Evolutionary conservation across 768 basidiomycete species (phyloP).

Genomic region (Boletus rubescentipes): DNA sequence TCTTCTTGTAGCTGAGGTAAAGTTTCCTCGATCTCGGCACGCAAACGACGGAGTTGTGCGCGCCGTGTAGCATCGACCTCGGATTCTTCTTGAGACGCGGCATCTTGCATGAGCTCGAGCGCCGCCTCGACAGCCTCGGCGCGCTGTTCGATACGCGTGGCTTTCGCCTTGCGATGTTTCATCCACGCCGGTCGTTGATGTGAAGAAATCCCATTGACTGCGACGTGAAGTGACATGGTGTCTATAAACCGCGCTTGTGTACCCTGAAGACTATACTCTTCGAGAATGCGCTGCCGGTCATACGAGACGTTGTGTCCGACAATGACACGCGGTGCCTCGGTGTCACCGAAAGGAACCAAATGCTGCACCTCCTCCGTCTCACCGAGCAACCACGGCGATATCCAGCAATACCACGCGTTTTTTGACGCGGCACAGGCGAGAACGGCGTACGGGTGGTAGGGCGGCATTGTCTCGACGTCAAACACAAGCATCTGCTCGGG

Average conservation of each 20-base stretch:
- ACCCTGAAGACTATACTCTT: slow-evolving; percentile 74
- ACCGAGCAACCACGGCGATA: slow-evolving; percentile 88
- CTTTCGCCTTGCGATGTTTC: slow-evolving; percentile 74
- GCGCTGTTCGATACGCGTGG: slow-evolving; percentile 50
- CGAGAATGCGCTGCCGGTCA: slow-evolving; percentile 77
- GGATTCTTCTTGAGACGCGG: slow-evolving; percentile 32
- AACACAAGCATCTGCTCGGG: slow-evolving; percentile 79
- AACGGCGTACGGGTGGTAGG: slow-evolving; percentile 76
- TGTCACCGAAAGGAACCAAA: slow-evolving; percentile 70
- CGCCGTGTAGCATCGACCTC: slow-evolving; percentile 41
- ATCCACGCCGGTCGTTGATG: slow-evolving; percentile 94
- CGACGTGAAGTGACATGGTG: slow-evolving; percentile 93
- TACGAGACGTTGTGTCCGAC: slow-evolving; percentile 97
- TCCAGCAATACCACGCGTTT: slow-evolving; percentile 93
- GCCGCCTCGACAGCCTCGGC: slow-evolving; percentile 65
- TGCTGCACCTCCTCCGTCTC: slow-evolving; percentile 57
- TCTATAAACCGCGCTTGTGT: slow-evolving; percentile 84
- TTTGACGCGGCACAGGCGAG: slow-evolving; percentile 86
- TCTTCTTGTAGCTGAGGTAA: slow-evolving; percentile 37
- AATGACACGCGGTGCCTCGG: slow-evolving; percentile 56
- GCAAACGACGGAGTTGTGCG: slow-evolving; percentile 40
- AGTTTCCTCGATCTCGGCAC: slow-evolving; percentile 40
- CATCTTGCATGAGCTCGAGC: slow-evolving; percentile 49
- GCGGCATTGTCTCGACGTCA: slow-evolving; percentile 92
- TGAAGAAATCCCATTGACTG: slow-evolving; percentile 91